A percentile compares a stretch with the other conserved stretches of the same genome.
Evolutionary conservation across 73 alveolate species (phyloP).

Genomic region (Urostyla sp.): DNA sequence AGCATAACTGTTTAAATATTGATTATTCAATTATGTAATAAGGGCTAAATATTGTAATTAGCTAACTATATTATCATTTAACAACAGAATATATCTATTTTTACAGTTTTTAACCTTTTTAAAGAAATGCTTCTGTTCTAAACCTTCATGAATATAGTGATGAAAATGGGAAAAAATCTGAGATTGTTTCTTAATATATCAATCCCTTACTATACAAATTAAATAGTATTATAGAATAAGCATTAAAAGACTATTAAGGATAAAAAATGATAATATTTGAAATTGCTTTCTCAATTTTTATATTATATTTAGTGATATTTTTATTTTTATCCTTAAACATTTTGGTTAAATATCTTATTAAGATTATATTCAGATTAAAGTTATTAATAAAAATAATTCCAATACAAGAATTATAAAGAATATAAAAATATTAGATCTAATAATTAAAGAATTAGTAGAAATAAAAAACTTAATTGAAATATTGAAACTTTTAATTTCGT

Average conservation of each 20-base stretch:
- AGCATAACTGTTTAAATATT: not conserved
- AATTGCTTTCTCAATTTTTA: conserved; percentile 8
- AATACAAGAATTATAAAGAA: conserved; percentile 10
- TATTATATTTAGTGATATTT: not conserved
- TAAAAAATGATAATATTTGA: not conserved
- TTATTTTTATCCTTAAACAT: not conserved
- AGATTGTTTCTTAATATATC: not conserved
- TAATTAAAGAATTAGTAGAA: not conserved
- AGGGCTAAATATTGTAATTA: conserved; percentile 1
- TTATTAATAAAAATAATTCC: conserved; percentile 31
- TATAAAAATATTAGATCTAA: not conserved
- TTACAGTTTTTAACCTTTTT: not conserved
- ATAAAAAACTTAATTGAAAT: too few species aligned
- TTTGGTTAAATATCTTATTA: not conserved
- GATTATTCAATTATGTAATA: not conserved
- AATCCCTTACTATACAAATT: not conserved
- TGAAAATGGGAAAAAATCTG: not conserved
- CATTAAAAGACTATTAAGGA: not conserved
- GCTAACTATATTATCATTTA: not conserved
- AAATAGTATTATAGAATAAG: not conserved
- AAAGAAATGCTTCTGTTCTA: not conserved
- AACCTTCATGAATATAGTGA: not conserved
- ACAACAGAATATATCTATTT: not conserved
- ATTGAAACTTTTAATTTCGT: too few species aligned
- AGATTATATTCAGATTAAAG: conserved; percentile 20